Percentiles rank a stretch among this genome's conserved stretches.
phyloP scores from a whole-genome alignment of 2,329 filamentous ascomycete species.

The Lachnellula suecica region DNA sequence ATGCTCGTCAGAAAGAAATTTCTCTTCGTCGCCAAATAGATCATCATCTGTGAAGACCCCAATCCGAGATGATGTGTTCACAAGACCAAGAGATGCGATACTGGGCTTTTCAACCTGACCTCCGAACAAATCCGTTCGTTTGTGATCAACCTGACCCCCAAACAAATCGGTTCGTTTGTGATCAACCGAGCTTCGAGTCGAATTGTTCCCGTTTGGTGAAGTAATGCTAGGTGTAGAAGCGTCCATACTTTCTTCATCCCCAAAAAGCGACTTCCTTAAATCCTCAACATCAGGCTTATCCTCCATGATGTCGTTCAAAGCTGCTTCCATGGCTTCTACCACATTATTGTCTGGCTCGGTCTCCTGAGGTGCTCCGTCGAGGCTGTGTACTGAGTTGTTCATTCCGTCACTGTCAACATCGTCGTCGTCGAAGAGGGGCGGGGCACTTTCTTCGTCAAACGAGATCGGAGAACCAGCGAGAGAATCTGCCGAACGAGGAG shows the following conservation, averaged over 20 bases:
- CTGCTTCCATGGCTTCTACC: conserved; percentile 90
- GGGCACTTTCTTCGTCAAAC: conserved; percentile 61
- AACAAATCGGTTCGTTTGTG: conserved; percentile 59
- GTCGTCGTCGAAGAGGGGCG: conserved; percentile 79
- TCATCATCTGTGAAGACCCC: conserved; percentile 94
- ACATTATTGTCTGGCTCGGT: conserved; percentile 71
- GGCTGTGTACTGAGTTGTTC: conserved; percentile 71
- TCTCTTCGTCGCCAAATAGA: conserved; percentile 86
- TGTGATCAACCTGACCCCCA: conserved; percentile 60
- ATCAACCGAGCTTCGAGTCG: conserved; percentile 63
- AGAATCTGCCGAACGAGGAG: conserved; percentile 32
- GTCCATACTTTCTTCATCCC: conserved; percentile 42
- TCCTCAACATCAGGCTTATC: conserved; percentile 69
- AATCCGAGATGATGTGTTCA: conserved; percentile 82
- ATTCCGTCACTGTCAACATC: conserved; percentile 70
- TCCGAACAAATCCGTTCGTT: conserved; percentile 41
- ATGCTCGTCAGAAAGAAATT: conserved; percentile 80
- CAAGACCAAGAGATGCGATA: conserved; percentile 85
- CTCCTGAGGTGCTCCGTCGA: conserved; percentile 68
- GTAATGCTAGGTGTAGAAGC: conserved; percentile 45
- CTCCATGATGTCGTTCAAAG: conserved; percentile 89
- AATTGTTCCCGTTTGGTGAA: conserved; percentile 57
- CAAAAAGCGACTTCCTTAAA: conserved; percentile 66
- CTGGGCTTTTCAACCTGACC: conserved; percentile 70
- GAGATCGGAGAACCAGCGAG: conserved; percentile 58